Percentiles rank a stretch among this genome's conserved stretches.
These are phyloP conservation scores for Euphorbia tirucalli DNA, from an alignment of 345 rosid genomes.

Conservation along the genomic window DNA sequence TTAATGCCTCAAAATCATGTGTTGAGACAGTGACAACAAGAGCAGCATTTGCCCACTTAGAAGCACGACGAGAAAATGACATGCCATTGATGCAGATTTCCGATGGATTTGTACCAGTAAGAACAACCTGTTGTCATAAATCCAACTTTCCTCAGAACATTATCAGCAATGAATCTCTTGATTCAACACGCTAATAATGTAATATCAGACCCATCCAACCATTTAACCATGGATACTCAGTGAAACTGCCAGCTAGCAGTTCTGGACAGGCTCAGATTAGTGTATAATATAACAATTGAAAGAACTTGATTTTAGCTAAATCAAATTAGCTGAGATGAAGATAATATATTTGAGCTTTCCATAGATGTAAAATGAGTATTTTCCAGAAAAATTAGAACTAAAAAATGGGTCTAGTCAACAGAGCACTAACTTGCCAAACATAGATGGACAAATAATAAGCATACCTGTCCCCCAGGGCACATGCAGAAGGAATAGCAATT, in stretches of 20 bases:
- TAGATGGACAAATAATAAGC: not conserved
- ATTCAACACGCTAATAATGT: not conserved
- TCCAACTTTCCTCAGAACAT: not conserved
- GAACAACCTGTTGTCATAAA: conserved; percentile 67
- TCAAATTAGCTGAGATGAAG: not conserved
- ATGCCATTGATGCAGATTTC: conserved; percentile 95
- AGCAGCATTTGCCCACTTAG: conserved; percentile 98
- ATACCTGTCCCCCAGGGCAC: conserved; percentile 99
- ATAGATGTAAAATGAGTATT: not conserved
- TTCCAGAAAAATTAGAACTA: not conserved
- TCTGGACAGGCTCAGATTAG: not conserved
- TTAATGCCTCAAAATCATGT: conserved; percentile 60
- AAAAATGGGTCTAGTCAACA: not conserved
- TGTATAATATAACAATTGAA: not conserved
- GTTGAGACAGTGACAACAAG: conserved; percentile 73
- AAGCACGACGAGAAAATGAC: conserved; percentile 95
- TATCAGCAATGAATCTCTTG: not conserved
- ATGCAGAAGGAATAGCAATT: conserved; percentile 98
- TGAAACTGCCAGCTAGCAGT: not conserved
- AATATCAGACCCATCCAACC: not conserved
- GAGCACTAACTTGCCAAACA: not conserved
- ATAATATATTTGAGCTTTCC: not conserved
- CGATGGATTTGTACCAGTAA: conserved; percentile 75
- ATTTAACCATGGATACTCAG: no score
- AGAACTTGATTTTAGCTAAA: not conserved